These are phyloP conservation scores for Pilasporangium apinafurcum DNA, from an alignment of 352 stramenopile species.

Conservation along the genomic window DNA sequence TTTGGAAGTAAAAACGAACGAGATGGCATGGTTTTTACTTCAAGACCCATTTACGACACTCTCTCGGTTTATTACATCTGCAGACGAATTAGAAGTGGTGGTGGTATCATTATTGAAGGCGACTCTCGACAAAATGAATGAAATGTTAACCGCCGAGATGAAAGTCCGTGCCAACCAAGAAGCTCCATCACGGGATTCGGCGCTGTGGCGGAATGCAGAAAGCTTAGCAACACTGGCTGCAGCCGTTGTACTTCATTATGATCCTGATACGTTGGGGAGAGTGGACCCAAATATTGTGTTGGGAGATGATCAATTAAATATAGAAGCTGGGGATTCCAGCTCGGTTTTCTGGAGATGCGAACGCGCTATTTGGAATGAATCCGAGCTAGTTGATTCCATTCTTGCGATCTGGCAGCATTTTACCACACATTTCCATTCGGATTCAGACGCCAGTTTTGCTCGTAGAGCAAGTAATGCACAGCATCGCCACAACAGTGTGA, in stretches of 20 bases:
- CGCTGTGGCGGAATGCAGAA: slow-evolving; percentile 76
- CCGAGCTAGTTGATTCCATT: slow-evolving; percentile 70
- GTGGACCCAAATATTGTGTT: slow-evolving; percentile 32
- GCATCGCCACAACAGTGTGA: slow-evolving; percentile 13
- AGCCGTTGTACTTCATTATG: slow-evolving; percentile 78
- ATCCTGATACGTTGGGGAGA: slow-evolving; percentile 61
- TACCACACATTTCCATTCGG: slow-evolving; percentile 58
- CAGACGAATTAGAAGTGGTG: slow-evolving; percentile 57
- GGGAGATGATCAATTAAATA: slow-evolving; percentile 1
- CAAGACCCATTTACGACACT: slow-evolving; percentile 73
- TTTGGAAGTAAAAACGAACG: slow-evolving; percentile 75
- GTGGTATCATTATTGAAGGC: slow-evolving; percentile 69
- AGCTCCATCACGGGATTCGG: slow-evolving; percentile 58
- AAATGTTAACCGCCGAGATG: slow-evolving; percentile 64
- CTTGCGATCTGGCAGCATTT: slow-evolving; percentile 80
- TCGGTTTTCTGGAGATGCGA: slow-evolving; percentile 78
- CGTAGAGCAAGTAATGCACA: slow-evolving; percentile 44
- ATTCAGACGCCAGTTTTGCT: slow-evolving; percentile 73
- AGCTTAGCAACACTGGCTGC: slow-evolving; percentile 64
- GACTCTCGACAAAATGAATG: slow-evolving; percentile 74
- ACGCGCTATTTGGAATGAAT: slow-evolving; percentile 64
- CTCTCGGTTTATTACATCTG: slow-evolving; percentile 54
- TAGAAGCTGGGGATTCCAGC: slow-evolving; percentile 6
- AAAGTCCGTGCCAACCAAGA: slow-evolving; percentile 58
- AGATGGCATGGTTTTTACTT: slow-evolving; percentile 74